Percentiles rank a stretch among this genome's conserved stretches.
phyloP scores from a whole-genome alignment of 768 basidiomycete genomes.

The Pisolithus sp. region DNA sequence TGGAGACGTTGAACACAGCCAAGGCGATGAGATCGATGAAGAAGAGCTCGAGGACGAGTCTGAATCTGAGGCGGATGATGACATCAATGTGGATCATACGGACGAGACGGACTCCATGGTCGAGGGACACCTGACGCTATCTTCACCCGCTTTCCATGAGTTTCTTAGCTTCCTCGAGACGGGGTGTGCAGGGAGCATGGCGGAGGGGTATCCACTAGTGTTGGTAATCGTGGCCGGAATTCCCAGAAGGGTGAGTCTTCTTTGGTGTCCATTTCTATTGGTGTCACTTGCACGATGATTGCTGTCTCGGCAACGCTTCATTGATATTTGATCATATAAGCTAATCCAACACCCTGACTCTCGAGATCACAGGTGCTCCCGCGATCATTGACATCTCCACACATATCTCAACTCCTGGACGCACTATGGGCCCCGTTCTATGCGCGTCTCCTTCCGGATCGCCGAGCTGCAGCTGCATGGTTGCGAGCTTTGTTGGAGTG shows the following conservation, averaged over 20 bases:
- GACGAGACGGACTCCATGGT: constrained; percentile 29
- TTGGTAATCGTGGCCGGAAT: constrained; percentile 79
- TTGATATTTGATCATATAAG: background rate
- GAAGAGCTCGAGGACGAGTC: constrained; percentile 31
- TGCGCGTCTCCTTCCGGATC: constrained; percentile 20
- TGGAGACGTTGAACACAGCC: constrained; percentile 27
- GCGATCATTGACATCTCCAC: constrained; percentile 10
- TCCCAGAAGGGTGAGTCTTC: constrained; percentile 49
- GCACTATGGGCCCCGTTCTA: constrained; percentile 83
- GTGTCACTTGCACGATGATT: background rate
- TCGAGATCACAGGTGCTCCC: constrained; percentile 18
- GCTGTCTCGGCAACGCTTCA: background rate
- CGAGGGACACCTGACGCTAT: constrained; percentile 1
- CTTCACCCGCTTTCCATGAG: constrained; percentile 51
- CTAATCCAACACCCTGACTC: background rate
- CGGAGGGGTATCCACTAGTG: constrained; percentile 76
- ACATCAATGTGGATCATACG: constrained; percentile 26
- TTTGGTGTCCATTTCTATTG: background rate
- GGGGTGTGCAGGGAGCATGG: constrained; percentile 74
- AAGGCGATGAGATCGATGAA: constrained; percentile 13
- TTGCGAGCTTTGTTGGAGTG: constrained; percentile 73
- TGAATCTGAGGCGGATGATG: constrained; percentile 15
- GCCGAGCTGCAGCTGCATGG: constrained; percentile 34
- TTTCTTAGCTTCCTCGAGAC: constrained; percentile 75
- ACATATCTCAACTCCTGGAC: constrained; percentile 50